A percentile compares a stretch with the other conserved stretches of the same genome.
These are phyloP conservation scores for Neurospora sp. DNA, from an alignment of 495 filamentous ascomycete genomes.

Conservation along the genomic window DNA sequence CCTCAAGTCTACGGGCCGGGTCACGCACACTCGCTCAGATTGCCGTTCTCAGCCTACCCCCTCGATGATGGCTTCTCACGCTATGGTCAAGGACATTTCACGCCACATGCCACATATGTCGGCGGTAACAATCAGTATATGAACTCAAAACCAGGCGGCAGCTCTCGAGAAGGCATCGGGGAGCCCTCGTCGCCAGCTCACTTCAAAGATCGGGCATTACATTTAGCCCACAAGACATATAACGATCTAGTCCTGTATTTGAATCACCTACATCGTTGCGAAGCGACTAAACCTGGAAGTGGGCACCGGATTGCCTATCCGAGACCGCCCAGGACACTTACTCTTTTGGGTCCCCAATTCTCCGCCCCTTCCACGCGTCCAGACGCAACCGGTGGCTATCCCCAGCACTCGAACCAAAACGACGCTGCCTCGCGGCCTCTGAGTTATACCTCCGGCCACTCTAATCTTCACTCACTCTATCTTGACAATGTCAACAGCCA, in stretches of 20 bases:
- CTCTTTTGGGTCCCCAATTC: not conserved
- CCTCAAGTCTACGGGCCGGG: conserved; percentile 16
- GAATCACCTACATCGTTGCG: conserved; percentile 41
- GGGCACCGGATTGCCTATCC: conserved; percentile 33
- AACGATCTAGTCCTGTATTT: conserved; percentile 72
- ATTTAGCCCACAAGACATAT: conserved; percentile 82
- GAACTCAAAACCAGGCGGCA: conserved; percentile 3
- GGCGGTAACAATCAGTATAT: conserved; percentile 12
- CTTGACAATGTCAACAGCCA: conserved; percentile 1
- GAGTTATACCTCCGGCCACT: not conserved
- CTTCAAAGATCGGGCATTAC: conserved; percentile 71
- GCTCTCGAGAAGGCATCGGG: not conserved
- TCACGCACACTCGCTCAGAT: conserved; percentile 15
- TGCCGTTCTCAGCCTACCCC: conserved; percentile 16
- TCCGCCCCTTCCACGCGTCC: not conserved
- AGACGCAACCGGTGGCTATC: conserved; percentile 7
- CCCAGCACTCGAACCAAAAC: conserved; percentile 16
- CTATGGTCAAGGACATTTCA: conserved; percentile 9
- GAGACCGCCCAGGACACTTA: conserved; percentile 29
- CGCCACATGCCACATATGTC: conserved; percentile 8
- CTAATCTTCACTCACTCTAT: not conserved
- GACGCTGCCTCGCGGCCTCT: conserved; percentile 8
- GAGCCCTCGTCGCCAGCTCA: conserved; percentile 37
- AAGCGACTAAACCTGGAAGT: conserved; percentile 11
- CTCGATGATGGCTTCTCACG: conserved; percentile 24